Evolutionary conservation across 768 basidiomycete genomes (phyloP).

Genomic region (Termitomyces sp.): DNA sequence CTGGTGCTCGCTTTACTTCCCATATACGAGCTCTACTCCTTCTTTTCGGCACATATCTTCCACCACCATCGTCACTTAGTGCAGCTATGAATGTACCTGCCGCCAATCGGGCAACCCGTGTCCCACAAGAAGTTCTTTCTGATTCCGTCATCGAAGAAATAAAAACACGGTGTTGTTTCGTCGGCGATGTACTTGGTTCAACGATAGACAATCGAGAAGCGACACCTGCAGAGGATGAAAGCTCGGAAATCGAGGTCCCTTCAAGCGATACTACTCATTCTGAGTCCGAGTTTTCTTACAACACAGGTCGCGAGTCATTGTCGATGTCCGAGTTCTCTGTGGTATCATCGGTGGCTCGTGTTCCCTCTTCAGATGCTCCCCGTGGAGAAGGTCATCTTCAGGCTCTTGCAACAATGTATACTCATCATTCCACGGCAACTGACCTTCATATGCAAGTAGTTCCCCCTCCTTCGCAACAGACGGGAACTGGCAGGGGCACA

Average conservation of each 20-base stretch:
- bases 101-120: constrained; percentile 55
- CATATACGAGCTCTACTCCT: constrained; percentile 80
- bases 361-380: constrained; percentile 23
- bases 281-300: constrained; percentile 58
- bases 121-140: constrained; percentile 77
- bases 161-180: constrained; percentile 87
- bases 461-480: constrained; percentile 61
- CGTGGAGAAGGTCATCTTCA: constrained; percentile 52
- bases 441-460: constrained; percentile 64
- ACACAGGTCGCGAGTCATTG: constrained; percentile 32
- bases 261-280: constrained; percentile 54
- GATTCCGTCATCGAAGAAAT: constrained; percentile 84
- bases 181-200: constrained; percentile 53
- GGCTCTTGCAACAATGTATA: constrained; percentile 64
- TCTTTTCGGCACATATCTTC: constrained; percentile 79
- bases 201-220: constrained; percentile 26
- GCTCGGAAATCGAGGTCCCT: constrained; percentile 34
- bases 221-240: constrained; percentile 26
- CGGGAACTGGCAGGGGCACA: constrained; percentile 70
- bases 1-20: constrained; percentile 73
- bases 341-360: constrained; percentile 32
- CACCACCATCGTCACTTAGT: constrained; percentile 69
- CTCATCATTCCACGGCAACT: constrained; percentile 71
- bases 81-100: constrained; percentile 57
- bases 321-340: constrained; percentile 52